A percentile compares a stretch with the other conserved stretches of the same genome.
Evolutionary conservation across 495 filamentous ascomycete species (phyloP).

Genomic region (Glarea lozoyensis): DNA sequence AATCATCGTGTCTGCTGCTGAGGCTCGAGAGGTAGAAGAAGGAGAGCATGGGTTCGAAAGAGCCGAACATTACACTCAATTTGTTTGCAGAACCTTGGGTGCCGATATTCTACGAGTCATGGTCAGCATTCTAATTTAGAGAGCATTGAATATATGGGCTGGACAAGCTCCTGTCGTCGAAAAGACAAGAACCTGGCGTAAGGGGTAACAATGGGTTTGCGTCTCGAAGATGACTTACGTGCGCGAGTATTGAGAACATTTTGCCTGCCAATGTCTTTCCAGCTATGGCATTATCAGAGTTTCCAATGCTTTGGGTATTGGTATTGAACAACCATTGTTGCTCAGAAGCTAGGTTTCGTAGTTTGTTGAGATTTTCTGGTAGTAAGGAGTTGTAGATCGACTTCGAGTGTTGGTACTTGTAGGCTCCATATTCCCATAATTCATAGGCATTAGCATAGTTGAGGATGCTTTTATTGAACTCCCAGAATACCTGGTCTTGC

Average conservation of each 20-base stretch:
- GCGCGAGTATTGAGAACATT: slow-evolving; percentile 27
- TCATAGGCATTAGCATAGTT: slow-evolving; percentile 30
- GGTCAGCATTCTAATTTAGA: too few relatives aligned
- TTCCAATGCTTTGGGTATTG: slow-evolving; percentile 40
- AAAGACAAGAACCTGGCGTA: too few relatives aligned
- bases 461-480: slow-evolving; percentile 8
- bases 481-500: slow-evolving; percentile 25
- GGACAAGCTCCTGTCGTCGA: too few relatives aligned
- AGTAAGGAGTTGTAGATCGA: slow-evolving; percentile 34
- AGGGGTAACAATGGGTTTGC: too few relatives aligned
- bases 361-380: slow-evolving; percentile 34
- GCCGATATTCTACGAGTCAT: slow-evolving; percentile 8
- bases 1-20: slow-evolving; percentile 33
- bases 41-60: slow-evolving; percentile 49
- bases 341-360: slow-evolving; percentile 48
- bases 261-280: slow-evolving; percentile 46
- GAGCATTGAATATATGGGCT: too few relatives aligned
- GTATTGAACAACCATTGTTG: slow-evolving; percentile 51
- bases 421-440: slow-evolving; percentile 40
- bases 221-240: too few relatives aligned
- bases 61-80: slow-evolving; percentile 51
- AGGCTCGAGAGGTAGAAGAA: slow-evolving; percentile 52
- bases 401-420: slow-evolving; percentile 56
- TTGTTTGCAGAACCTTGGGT: slow-evolving; percentile 30
- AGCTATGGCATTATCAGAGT: slow-evolving; percentile 43